These are phyloP conservation scores for Blastocystis sp. DNA, from an alignment of 352 stramenopile genomes.

Conservation along the genomic window DNA sequence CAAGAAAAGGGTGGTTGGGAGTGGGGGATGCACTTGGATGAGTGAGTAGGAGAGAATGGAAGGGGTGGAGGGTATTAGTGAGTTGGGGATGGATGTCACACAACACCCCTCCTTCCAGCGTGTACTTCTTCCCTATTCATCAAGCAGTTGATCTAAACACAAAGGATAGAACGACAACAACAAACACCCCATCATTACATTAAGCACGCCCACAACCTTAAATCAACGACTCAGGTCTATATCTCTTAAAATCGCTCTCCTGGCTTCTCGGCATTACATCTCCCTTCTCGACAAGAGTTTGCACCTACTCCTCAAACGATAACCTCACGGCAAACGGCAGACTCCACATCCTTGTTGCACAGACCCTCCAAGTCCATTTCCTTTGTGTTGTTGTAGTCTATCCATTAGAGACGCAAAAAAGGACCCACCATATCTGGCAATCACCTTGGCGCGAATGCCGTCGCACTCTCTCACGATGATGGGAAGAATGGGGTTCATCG, in stretches of 20 bases:
- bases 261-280: slow-evolving; percentile 29
- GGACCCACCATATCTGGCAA: slow-evolving; percentile 30
- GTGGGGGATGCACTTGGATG: no score
- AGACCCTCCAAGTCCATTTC: slow-evolving; percentile 13
- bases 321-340: neutral
- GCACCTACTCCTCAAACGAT: neutral
- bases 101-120: no score
- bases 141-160: neutral
- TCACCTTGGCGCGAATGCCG: slow-evolving; percentile 37
- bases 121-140: no score
- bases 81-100: no score
- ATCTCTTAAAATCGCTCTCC: slow-evolving; percentile 1
- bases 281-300: slow-evolving; percentile 9
- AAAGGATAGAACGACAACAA: neutral
- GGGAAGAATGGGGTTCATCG: slow-evolving; percentile 60
- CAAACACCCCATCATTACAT: slow-evolving; percentile 35
- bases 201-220: slow-evolving; percentile 17
- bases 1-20: no score
- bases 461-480: slow-evolving; percentile 61
- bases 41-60: no score
- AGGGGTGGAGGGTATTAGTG: no score
- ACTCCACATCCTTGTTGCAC: neutral
- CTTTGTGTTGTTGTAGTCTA: slow-evolving; percentile 46
- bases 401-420: neutral
- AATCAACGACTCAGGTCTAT: slow-evolving; percentile 29